phyloP scores from a whole-genome alignment of 2,329 filamentous ascomycete genomes.

The Aspergillus latus region DNA sequence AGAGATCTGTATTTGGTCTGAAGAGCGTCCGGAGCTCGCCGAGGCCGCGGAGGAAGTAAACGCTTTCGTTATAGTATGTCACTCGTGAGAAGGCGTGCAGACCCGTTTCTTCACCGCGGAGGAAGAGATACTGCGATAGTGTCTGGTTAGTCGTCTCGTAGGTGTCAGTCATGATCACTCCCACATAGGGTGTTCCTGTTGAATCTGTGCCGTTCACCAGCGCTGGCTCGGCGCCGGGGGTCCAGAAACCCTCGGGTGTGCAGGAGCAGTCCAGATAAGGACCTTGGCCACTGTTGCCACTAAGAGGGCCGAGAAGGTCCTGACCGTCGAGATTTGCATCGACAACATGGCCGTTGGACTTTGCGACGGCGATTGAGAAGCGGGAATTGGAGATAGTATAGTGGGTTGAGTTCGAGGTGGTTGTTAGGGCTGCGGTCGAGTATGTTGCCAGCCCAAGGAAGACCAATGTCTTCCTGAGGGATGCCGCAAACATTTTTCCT shows the following conservation, averaged over 20 bases:
- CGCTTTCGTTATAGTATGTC: constrained; percentile 58
- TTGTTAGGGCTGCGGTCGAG: not conserved
- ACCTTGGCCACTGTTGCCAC: constrained; percentile 51
- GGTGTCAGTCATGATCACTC: constrained; percentile 60
- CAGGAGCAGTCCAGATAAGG: constrained; percentile 66
- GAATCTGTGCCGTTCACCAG: constrained; percentile 56
- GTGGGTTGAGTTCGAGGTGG: not conserved
- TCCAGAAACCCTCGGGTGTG: constrained; percentile 59
- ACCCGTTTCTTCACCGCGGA: constrained; percentile 62
- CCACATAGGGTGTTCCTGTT: constrained; percentile 54
- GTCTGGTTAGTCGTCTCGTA: constrained; percentile 59
- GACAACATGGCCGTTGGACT: constrained; percentile 44
- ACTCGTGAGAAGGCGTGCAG: constrained; percentile 61
- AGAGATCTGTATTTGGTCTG: constrained; percentile 59
- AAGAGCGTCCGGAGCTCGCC: constrained; percentile 64
- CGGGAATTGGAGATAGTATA: constrained; percentile 46
- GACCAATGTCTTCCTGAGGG: not conserved
- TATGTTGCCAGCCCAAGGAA: not conserved
- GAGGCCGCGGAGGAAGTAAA: constrained; percentile 57
- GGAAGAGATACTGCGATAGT: constrained; percentile 65
- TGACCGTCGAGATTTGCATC: constrained; percentile 49
- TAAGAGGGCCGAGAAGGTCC: constrained; percentile 52
- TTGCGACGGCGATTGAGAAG: constrained; percentile 46
- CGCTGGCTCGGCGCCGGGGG: constrained; percentile 53
- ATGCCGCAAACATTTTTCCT: too few relatives aligned